phyloP scores from a whole-genome alignment of 192 early-diverging fungal species.

The Rhizophagus sp. region DNA sequence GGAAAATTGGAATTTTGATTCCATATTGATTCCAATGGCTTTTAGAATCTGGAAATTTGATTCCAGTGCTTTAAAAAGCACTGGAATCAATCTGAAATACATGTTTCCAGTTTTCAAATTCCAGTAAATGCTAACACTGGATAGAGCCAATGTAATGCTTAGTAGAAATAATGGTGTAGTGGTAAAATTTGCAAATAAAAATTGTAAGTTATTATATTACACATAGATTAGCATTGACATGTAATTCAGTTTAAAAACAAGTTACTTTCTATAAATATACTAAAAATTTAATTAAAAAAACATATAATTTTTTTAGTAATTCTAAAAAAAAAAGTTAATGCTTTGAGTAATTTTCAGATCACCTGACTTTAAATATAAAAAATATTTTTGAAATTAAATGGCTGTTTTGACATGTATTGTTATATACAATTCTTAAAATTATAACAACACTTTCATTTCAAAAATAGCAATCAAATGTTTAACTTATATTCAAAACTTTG shows the following conservation, averaged over 20 bases:
- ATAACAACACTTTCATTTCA: neutral
- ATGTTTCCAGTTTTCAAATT: too few species aligned
- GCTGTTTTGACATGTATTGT: neutral
- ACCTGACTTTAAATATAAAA: neutral
- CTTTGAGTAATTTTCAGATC: neutral
- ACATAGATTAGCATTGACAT: neutral
- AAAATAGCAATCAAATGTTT: neutral
- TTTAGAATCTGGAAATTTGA: too few species aligned
- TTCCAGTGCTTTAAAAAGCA: too few species aligned
- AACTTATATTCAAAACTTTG: neutral
- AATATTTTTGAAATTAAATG: neutral
- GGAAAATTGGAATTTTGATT: too few species aligned
- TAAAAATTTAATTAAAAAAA: neutral
- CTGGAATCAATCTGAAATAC: too few species aligned
- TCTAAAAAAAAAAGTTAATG: neutral
- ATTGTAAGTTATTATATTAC: neutral
- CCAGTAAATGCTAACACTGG: too few species aligned
- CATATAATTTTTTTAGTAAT: neutral
- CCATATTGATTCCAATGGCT: too few species aligned
- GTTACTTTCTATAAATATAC: neutral
- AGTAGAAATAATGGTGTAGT: neutral
- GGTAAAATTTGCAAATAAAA: neutral
- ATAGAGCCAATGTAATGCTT: neutral
- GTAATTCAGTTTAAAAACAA: neutral
- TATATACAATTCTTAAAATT: conserved; percentile 2